Evolutionary conservation across 768 basidiomycete genomes (phyloP), one percentile per base, ranked within the genome.

Genomic region (Suillus lakei): DNA sequence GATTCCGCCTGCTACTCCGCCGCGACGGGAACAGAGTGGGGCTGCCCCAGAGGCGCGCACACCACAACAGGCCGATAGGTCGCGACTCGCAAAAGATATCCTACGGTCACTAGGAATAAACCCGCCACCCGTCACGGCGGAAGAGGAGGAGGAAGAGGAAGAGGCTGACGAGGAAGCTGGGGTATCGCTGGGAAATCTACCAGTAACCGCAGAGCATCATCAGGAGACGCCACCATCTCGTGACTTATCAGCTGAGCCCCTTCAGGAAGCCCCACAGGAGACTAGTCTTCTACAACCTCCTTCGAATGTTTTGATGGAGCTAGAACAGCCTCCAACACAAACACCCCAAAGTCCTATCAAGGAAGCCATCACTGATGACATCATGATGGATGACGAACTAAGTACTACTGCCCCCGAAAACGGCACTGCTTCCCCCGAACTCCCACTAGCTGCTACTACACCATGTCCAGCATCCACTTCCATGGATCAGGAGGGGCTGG

Each of bases 31-130:
- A 46, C 21, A 5, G 38, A 56, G 30, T 60, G 56, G 23, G 26
- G 16, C 30, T 59, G 46, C 26, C 28, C 56, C 26, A 54, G 36
- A 62, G n/a, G 26, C 21, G 26, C 76, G 72, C 50, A 74, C 76
- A 1, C 79, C 78, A 18, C 73, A 72, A 39, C 74, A 85, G 34
- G 86, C 84, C 7, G 80, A 87, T 70, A 84, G 79, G 67, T 82
- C 75, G 54, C 80, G 79, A 50, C 79, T 91, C 32, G 88, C 89
- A 2, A 81, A 78, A 51, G 87, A 89, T 72, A 77, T 91, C 53
- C 67, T 91, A 26, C 81, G 80, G 51, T 85, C 87, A 8, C 78
- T 90, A 4, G 83, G 83, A 21, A 66, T 66, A 12, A 28, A 41
- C 3, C 39, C 26, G 28, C 39, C 28, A 13, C 26, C 58, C 10